Percentiles rank a stretch among this genome's conserved stretches.
Evolutionary conservation across 495 filamentous ascomycete species (phyloP).

Genomic region (Cercophora newfieldiana): DNA sequence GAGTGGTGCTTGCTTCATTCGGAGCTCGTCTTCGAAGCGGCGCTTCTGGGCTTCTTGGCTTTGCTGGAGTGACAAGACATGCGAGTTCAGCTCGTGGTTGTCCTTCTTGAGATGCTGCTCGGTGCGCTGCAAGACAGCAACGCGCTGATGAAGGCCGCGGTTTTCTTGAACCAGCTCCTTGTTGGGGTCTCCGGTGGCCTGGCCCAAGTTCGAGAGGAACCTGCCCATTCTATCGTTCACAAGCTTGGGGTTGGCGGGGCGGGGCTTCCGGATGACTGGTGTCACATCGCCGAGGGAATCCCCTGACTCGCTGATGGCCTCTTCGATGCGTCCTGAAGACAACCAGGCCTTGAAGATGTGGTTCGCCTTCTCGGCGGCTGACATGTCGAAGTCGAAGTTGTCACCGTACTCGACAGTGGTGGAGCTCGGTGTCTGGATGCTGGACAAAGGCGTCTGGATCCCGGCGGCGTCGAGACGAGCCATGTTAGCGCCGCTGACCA

Average conservation of each 20-base stretch:
- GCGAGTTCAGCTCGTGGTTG: constrained; percentile 19
- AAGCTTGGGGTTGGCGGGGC: neutral
- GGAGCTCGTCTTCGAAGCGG: constrained; percentile 11
- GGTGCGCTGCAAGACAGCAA: constrained; percentile 20
- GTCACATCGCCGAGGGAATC: neutral
- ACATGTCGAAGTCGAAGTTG: neutral
- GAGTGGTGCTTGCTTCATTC: constrained; percentile 10
- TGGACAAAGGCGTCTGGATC: neutral
- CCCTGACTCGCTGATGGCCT: neutral
- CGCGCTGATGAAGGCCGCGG: constrained; percentile 19
- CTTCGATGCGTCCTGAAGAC: neutral
- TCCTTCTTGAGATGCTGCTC: constrained; percentile 20
- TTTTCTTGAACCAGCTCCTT: constrained; percentile 21
- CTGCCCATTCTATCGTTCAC: neutral
- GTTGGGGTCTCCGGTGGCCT: constrained; percentile 3
- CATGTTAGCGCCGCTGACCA: neutral
- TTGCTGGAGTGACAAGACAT: constrained; percentile 11
- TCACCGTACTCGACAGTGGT: constrained; percentile 2
- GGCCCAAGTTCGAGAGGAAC: neutral
- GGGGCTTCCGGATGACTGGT: neutral
- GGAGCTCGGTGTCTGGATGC: neutral
- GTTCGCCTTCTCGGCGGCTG: neutral
- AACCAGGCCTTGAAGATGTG: neutral
- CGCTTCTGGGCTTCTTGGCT: constrained; percentile 3
- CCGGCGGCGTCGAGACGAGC: neutral